These are phyloP conservation scores for Penicillium frequentans DNA, from an alignment of 2,329 filamentous ascomycete genomes.

Conservation along the genomic window DNA sequence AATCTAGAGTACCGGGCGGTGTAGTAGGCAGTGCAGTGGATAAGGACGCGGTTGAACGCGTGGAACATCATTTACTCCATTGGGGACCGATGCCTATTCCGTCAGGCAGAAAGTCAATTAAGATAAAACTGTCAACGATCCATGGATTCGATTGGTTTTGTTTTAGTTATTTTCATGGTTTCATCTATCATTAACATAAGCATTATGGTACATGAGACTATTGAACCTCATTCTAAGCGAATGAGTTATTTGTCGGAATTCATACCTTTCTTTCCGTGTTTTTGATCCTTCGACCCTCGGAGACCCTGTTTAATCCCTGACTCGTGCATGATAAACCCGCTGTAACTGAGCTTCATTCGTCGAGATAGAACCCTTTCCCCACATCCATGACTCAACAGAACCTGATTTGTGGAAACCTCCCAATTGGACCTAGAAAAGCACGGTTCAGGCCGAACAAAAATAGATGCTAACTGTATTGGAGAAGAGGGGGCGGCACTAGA, in stretches of 20 bases:
- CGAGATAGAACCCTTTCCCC: not conserved
- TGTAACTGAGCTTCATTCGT: not conserved
- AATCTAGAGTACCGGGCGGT: not conserved
- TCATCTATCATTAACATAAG: no score
- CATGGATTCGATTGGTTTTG: no score
- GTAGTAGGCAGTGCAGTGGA: not conserved
- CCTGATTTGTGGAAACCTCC: not conserved
- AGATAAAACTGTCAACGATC: not conserved
- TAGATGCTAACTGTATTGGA: conserved; percentile 1
- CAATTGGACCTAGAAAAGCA: not conserved
- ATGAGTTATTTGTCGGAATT: no score
- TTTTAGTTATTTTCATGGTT: no score
- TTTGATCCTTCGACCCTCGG: not conserved
- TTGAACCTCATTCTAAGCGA: no score
- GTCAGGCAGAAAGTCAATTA: not conserved
- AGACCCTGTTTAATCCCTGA: not conserved
- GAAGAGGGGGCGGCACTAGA: conserved; percentile 11
- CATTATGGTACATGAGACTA: no score
- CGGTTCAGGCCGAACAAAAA: conserved; percentile 7
- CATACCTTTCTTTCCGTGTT: not conserved
- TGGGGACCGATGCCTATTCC: not conserved
- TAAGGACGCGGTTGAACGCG: not conserved
- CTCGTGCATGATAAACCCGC: not conserved
- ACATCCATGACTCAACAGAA: not conserved
- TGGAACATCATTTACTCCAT: not conserved